phyloP scores from a whole-genome alignment of 2,329 filamentous ascomycete genomes.

The Beauveria brongniartii region DNA sequence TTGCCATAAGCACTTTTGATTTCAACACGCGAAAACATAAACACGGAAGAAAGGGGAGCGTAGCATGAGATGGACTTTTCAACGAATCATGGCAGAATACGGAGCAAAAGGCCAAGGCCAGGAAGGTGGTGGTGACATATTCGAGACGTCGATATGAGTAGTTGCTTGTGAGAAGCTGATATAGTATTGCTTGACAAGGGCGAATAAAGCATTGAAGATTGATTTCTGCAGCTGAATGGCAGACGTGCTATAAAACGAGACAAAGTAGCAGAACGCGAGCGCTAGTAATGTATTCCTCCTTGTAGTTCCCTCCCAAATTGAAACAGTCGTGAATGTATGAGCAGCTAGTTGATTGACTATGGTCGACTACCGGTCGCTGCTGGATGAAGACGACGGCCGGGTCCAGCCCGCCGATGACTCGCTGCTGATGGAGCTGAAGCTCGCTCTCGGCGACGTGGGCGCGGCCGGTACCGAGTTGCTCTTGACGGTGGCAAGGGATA shows the following conservation, averaged over 20 bases:
- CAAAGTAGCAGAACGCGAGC: neutral
- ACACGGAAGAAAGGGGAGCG: conserved; percentile 1
- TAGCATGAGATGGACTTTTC: neutral
- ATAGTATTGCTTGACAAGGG: neutral
- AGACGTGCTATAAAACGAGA: neutral
- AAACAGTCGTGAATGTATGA: neutral
- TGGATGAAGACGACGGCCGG: conserved; percentile 28
- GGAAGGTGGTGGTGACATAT: neutral
- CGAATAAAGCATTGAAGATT: neutral
- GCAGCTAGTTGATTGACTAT: neutral
- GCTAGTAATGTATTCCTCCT: neutral
- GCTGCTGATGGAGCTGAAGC: conserved; percentile 8
- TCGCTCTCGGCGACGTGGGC: conserved; percentile 11
- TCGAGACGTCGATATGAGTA: neutral
- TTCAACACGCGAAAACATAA: conserved; percentile 7
- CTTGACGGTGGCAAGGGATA: neutral
- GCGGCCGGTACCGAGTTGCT: neutral
- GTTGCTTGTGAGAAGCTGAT: neutral
- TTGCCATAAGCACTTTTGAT: conserved; percentile 7
- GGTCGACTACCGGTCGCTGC: conserved; percentile 17
- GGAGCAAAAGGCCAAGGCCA: neutral
- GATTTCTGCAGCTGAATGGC: neutral
- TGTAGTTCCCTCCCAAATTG: neutral
- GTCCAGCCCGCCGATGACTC: conserved; percentile 13
- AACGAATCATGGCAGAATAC: neutral